Base-by-base conservation (phyloP, 331 rosid genomes). In the Acacia concinna region DNA sequence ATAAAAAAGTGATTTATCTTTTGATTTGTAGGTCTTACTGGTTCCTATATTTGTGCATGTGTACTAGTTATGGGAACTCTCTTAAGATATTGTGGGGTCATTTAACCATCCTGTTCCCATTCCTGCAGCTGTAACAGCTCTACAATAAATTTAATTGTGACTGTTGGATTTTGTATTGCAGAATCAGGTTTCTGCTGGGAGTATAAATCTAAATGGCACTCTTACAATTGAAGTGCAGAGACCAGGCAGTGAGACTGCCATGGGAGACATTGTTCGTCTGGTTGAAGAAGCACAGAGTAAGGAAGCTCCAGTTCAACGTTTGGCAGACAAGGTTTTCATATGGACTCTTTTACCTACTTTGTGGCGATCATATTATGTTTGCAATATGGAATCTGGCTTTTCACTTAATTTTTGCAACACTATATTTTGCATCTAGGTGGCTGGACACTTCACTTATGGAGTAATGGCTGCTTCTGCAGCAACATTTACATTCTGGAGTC, bases 141-240 rank as follows among this genome's bases (percentile, higher is more conserved):
- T 65, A 71, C 18, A 54, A 54, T 75, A 56, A 35, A 47, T 65
- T 78, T 75, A 44, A 84, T 77, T 71, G 12, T 46, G 73, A 60
- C 27, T 40, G 6, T 72, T 72, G 80, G 52, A 44, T 80, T 83
- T 83, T 70, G 49, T 76, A 37, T 81, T 83, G 43, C 79, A 95
- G 99, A 93, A 93, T 88, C 91, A 95, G 86, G 97, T 93, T 81
- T 91, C 94, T 56, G 97, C 99, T 43, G 99, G 99, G 83, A 91
- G 96, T 84, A 93, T 95, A 90, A 95, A 95, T 85, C 94, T 95
- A 78, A 95, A 95, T 85, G 99, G 99, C 84, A 87, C 93, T 84
- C 94, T 95, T 68, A 90, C 97, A 1, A 73, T 95, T 81, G 94
- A 91, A 88, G 99, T 93, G 74, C 90, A 77, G 76, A 89, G 97